These are phyloP conservation scores for Amanita molliuscula DNA, from an alignment of 768 basidiomycete genomes.

Conservation along the genomic window DNA sequence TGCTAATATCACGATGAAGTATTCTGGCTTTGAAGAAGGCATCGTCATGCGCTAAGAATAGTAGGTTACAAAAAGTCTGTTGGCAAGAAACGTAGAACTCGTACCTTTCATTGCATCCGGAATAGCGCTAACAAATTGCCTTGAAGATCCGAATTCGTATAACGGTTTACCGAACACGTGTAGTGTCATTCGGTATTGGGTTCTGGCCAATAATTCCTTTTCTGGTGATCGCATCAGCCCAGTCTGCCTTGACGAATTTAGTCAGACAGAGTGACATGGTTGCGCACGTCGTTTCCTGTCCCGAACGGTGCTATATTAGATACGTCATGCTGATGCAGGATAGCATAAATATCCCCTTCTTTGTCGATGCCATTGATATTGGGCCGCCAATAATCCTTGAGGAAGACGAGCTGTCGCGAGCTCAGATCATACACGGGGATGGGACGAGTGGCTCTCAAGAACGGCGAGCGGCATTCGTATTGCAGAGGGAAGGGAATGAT, in stretches of 20 bases:
- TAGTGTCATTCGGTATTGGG: slow-evolving; percentile 10
- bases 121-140: slow-evolving; percentile 11
- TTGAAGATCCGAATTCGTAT: neutral
- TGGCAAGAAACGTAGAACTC: neutral
- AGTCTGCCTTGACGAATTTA: no score
- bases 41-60: neutral
- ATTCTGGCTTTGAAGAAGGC: neutral
- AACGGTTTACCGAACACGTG: neutral
- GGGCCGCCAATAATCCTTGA: slow-evolving; percentile 22
- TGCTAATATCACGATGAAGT: slow-evolving; percentile 20
- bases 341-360: slow-evolving; percentile 13
- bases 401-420: slow-evolving; percentile 17
- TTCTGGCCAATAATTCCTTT: no score
- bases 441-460: no score
- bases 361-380: slow-evolving; percentile 6
- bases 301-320: slow-evolving; percentile 14
- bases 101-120: slow-evolving; percentile 12
- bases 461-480: no score
- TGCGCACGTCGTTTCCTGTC: slow-evolving; percentile 13
- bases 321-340: slow-evolving; percentile 11
- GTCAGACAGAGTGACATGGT: no score
- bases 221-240: no score
- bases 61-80: neutral
- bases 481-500: no score
- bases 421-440: no score